Base-by-base conservation (phyloP, 2,329 filamentous ascomycete genomes). In the Trichoderma hamatum region DNA sequence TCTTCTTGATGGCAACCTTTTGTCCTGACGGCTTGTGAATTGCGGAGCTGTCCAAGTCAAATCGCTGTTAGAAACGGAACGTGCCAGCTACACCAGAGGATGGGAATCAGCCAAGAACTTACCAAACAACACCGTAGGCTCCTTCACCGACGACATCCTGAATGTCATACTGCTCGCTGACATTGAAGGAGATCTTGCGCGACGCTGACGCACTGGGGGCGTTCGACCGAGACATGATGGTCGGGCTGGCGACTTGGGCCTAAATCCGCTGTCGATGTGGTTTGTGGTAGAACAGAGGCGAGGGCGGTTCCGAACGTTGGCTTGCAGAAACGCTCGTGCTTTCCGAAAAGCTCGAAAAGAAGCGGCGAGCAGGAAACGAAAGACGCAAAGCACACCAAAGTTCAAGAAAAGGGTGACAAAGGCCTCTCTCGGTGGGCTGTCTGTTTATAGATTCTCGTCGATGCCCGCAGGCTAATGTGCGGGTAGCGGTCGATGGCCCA, bases 1-100 rank as follows among this genome's bases (percentile, higher is more conserved):
- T 99, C 88, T 99, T 99, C 87, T 99, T 99, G 86, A 99, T 99
- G 71, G 96, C 96, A 70, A 99, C 96, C 83, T 98, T 98, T 82
- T 99, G 96, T 72, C 94, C 91, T 0, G 96, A 98, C 26, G 96
- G 96, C 84, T 98, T 98, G 85, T 99, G 96, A 74, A 98, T 90
- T 69, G 96, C 96, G 71, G 96, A 99, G 84, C 94, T 97, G 75
- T 71, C 24, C 32, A 36, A 21, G 56, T 68, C 9, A 71, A 46
- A 28, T 72, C n/a, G 39, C 46, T 30, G 24, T 46, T 36, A 52
- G 54, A 61, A 52, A 16, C 16, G 14, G 24, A 11, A 9, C 26
- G 11, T 24, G 9, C n/a, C 7, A 43, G 24, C 19, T 16, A 21
- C 32, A 21, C 4, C 24, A 11, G 30, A n/a, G 19, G 13, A 21